phyloP scores from a whole-genome alignment of 139 green algal genomes.

The Volvox africanus region DNA sequence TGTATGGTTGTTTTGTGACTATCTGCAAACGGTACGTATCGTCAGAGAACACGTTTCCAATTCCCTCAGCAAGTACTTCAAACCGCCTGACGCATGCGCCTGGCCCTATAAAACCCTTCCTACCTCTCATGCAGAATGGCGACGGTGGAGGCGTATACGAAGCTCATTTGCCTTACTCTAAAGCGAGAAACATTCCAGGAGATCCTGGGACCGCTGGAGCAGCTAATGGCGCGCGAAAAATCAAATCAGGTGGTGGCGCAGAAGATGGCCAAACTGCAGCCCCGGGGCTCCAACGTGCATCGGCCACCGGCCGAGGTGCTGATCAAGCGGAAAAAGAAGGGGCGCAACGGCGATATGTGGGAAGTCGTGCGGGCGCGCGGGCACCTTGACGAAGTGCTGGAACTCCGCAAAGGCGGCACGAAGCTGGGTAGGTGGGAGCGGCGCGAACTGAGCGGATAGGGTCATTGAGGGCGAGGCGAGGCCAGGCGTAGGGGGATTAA shows the following conservation, averaged over 20 bases:
- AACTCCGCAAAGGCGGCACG: conserved; percentile 78
- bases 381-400: conserved; percentile 92
- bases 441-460: too few relatives aligned
- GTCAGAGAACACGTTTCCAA: too few relatives aligned
- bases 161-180: conserved; percentile 84
- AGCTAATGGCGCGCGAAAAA: conserved; percentile 91
- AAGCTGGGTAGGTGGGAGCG: conserved; percentile 58
- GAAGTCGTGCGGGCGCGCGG: conserved; percentile 86
- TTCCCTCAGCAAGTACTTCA: too few relatives aligned
- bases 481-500: too few relatives aligned
- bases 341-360: conserved; percentile 71
- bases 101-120: too few relatives aligned
- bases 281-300: conserved; percentile 54
- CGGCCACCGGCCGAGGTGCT: conserved; percentile 83
- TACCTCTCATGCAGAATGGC: conserved; percentile 59
- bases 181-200: conserved; percentile 86
- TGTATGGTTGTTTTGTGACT: too few relatives aligned
- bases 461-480: too few relatives aligned
- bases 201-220: conserved; percentile 88
- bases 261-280: conserved; percentile 86
- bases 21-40: too few relatives aligned
- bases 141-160: conserved; percentile 84
- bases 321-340: conserved; percentile 79
- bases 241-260: conserved; percentile 82
- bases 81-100: too few relatives aligned